Percentiles rank a stretch among this genome's conserved stretches.
Conservation (phyloP, 2,329 filamentous ascomycete species). For the Zarea fungicola region DNA sequence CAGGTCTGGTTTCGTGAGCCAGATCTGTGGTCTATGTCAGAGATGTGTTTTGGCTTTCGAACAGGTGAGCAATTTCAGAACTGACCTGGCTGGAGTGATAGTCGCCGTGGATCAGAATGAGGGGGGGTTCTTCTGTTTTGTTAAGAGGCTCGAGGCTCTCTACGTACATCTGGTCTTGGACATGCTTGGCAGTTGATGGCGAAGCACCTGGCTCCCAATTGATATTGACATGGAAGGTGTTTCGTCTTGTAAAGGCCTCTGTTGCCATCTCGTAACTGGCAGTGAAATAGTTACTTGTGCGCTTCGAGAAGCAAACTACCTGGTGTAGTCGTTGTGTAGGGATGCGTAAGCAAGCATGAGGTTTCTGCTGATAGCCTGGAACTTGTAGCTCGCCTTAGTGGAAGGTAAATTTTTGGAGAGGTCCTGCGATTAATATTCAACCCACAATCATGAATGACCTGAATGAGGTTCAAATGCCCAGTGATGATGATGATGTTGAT, state of each 20-base stretch:
- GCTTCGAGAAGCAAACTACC: no score
- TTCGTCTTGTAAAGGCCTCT: neutral
- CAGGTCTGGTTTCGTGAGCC: constrained; percentile 43
- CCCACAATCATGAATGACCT: no score
- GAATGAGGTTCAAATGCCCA: no score
- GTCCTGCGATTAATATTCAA: no score
- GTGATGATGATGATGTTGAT: no score
- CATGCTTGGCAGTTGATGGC: constrained; percentile 13
- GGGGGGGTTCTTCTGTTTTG: constrained; percentile 18
- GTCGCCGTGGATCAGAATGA: constrained; percentile 33
- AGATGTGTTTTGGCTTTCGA: neutral
- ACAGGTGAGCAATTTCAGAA: neutral
- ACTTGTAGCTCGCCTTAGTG: no score
- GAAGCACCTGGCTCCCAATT: constrained; percentile 19
- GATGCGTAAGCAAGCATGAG: no score
- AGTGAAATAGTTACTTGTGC: neutral
- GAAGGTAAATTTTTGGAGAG: no score
- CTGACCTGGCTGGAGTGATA: constrained; percentile 30
- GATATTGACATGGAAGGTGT: constrained; percentile 23
- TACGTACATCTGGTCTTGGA: constrained; percentile 32
- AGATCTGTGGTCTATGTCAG: constrained; percentile 28
- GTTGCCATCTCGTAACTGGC: no score
- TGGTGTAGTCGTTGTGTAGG: no score
- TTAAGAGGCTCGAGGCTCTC: constrained; percentile 23
- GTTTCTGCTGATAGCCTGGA: no score